Conservation (phyloP, 768 basidiomycete genomes). For the Nevesoporus exiguus region DNA sequence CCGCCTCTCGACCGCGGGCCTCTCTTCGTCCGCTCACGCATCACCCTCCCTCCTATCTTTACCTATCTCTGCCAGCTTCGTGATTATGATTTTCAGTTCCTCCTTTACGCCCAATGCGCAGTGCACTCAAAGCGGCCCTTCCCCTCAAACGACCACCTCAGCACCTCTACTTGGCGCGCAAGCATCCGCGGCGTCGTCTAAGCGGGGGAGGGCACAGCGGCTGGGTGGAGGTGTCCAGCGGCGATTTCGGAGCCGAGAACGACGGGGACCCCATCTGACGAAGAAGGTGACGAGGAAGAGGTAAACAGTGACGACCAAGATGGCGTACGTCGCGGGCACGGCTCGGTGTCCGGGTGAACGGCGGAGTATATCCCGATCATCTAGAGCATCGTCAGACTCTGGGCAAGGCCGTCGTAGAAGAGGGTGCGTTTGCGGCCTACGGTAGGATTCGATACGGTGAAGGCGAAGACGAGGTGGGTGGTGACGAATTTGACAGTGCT, state of each 20-base stretch:
- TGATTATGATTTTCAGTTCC: too few relatives aligned
- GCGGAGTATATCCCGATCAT: constrained; percentile 32
- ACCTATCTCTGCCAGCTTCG: too few relatives aligned
- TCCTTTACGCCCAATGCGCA: too few relatives aligned
- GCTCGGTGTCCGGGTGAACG: constrained; percentile 23
- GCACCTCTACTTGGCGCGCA: too few relatives aligned
- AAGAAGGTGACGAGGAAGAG: constrained; percentile 36
- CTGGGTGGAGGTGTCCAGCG: constrained; percentile 36
- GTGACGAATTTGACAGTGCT: constrained; percentile 38
- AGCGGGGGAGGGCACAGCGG: too few relatives aligned
- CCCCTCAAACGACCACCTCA: too few relatives aligned
- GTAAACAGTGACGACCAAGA: constrained; percentile 35
- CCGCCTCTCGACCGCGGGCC: neutral
- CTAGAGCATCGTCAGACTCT: constrained; percentile 38
- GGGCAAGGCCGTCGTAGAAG: constrained; percentile 35
- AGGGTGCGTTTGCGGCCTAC: neutral
- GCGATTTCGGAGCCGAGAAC: constrained; percentile 35
- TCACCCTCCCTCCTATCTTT: too few relatives aligned
- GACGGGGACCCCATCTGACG: constrained; percentile 34
- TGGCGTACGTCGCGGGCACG: neutral
- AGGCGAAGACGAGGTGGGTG: constrained; percentile 8
- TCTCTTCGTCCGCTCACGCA: constrained; percentile 1
- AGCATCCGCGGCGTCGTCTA: constrained; percentile 39
- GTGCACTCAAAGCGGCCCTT: too few relatives aligned
- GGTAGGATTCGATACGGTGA: neutral